These are phyloP conservation scores for Solanum dulcamara DNA, from an alignment of 257 asterid species.

Conservation along the genomic window DNA sequence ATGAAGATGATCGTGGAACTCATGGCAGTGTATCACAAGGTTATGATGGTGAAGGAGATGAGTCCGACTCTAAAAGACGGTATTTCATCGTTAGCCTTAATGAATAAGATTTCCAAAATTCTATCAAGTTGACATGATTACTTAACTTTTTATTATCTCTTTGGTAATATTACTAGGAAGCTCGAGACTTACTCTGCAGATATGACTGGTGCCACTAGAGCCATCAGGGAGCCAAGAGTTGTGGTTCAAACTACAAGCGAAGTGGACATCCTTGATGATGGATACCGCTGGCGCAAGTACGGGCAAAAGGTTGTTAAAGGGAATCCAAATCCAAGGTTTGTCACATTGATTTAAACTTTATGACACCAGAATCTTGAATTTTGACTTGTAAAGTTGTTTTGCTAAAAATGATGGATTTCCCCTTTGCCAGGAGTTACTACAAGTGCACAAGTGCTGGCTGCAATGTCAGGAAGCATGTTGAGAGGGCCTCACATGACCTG, in stretches of 20 bases:
- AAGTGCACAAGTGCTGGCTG: conserved; percentile 80
- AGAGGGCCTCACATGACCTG: conserved; percentile 79
- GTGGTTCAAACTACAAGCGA: conserved; percentile 95
- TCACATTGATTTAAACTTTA: background rate
- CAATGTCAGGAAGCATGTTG: conserved; percentile 72
- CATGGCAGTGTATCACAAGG: conserved; percentile 61
- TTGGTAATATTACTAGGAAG: conserved; percentile 26
- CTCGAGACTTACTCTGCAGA: conserved; percentile 35
- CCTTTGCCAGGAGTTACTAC: conserved; percentile 68
- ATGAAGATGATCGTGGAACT: conserved; percentile 51
- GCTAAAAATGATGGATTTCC: background rate
- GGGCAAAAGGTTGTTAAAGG: conserved; percentile 96
- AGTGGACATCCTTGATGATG: conserved; percentile 85
- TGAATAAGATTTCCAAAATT: background rate
- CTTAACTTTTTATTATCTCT: background rate
- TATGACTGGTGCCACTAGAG: conserved; percentile 37
- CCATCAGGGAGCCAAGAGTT: conserved; percentile 78
- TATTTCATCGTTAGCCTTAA: conserved; percentile 1
- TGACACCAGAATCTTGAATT: background rate
- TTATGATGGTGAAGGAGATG: conserved; percentile 71
- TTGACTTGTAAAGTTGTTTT: background rate
- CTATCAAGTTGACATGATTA: background rate
- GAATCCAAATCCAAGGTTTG: conserved; percentile 90
- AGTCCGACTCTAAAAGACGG: conserved; percentile 83
- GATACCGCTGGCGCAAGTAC: conserved; percentile 93